Percentiles rank a stretch among this genome's conserved stretches.
Evolutionary conservation across 768 basidiomycete genomes (phyloP).

Genomic region (Lentinula guzmanii): DNA sequence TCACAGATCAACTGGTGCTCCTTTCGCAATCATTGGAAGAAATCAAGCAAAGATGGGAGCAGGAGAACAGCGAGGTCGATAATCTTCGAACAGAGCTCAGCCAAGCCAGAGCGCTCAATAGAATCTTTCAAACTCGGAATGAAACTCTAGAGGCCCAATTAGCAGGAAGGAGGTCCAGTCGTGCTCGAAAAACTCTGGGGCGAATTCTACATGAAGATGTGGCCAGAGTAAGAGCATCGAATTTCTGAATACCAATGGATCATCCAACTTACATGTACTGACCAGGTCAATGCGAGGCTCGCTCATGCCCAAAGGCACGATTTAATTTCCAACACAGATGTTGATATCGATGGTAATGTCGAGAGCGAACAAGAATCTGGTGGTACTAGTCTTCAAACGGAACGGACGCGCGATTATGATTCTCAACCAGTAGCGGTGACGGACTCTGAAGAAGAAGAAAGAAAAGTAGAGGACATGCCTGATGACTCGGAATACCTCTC

Average conservation of each 20-base stretch:
- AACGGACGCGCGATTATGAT: not conserved
- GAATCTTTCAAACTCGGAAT: constrained; percentile 23
- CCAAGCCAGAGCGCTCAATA: constrained; percentile 5
- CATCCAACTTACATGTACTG: not conserved
- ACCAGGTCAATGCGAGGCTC: not conserved
- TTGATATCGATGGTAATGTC: not conserved
- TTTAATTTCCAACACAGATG: not conserved
- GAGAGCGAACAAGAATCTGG: not conserved
- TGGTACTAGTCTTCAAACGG: not conserved
- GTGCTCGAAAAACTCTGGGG: constrained; percentile 21
- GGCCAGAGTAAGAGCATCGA: not conserved
- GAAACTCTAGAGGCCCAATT: constrained; percentile 25
- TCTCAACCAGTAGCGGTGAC: not conserved
- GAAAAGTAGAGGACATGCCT: not conserved
- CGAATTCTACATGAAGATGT: constrained; percentile 2
- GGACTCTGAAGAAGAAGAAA: not conserved
- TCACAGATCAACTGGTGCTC: not conserved
- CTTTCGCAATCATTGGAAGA: constrained; percentile 1
- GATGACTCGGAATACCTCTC: not conserved
- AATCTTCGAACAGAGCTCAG: constrained; percentile 27
- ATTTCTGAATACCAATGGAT: not conserved
- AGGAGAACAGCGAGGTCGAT: constrained; percentile 19
- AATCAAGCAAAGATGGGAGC: not conserved
- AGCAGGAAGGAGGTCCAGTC: constrained; percentile 20
- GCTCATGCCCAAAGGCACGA: not conserved